These are phyloP conservation scores for Epichloe gansuensis DNA, from an alignment of 2,329 filamentous ascomycete genomes.

Conservation along the genomic window DNA sequence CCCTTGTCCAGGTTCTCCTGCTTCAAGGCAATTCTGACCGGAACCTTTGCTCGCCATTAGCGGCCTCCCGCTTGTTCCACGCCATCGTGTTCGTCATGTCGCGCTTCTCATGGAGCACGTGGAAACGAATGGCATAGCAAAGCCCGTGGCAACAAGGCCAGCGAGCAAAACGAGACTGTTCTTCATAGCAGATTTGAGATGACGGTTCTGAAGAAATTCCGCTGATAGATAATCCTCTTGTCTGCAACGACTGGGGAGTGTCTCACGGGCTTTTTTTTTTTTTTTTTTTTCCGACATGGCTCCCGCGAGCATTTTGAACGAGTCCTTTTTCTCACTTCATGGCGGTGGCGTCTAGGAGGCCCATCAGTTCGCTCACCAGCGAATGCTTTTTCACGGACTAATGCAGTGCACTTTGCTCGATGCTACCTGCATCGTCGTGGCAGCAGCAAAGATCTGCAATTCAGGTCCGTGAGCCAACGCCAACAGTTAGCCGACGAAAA, in stretches of 20 bases:
- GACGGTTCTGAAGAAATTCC: background rate
- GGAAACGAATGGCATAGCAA: constrained; percentile 10
- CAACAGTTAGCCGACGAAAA: background rate
- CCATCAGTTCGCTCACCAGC: too few species aligned
- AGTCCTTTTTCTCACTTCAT: background rate
- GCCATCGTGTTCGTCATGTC: constrained; percentile 6
- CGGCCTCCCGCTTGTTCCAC: constrained; percentile 15
- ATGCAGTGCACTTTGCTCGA: too few species aligned
- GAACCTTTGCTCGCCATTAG: constrained; percentile 14
- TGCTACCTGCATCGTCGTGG: too few species aligned
- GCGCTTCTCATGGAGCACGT: constrained; percentile 23
- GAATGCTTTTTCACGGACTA: too few species aligned
- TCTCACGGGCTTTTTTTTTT: background rate
- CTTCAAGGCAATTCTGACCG: constrained; percentile 30
- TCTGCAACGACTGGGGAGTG: background rate
- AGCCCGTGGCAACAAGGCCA: constrained; percentile 9
- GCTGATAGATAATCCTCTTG: background rate
- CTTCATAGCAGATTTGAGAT: constrained; percentile 9
- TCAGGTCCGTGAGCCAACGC: background rate
- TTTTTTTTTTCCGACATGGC: background rate
- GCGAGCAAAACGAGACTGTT: constrained; percentile 9
- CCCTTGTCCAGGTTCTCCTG: constrained; percentile 34
- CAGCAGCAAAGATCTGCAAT: background rate
- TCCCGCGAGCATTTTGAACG: background rate
- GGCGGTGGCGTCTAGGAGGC: too few species aligned